These are phyloP conservation scores for Selaginella moellendorffii DNA, from an alignment of 75 land plant species.

Conservation along the genomic window DNA sequence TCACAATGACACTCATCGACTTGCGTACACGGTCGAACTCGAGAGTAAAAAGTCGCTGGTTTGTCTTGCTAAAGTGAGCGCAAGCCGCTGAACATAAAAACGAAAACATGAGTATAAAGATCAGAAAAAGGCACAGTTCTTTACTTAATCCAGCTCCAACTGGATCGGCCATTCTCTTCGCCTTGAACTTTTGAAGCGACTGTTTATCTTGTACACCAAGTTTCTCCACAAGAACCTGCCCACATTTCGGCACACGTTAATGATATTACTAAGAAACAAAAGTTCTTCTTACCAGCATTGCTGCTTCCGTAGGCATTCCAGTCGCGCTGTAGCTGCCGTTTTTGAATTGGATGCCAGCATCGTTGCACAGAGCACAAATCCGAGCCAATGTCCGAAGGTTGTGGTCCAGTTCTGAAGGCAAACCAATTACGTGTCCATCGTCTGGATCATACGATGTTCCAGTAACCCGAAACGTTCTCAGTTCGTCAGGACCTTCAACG, in stretches of 20 bases:
- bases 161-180: conserved; percentile 5
- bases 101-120: too few relatives aligned
- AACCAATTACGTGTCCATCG: conserved; percentile 57
- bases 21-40: conserved; percentile 1
- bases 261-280: background rate
- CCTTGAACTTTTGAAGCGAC: background rate
- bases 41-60: conserved; percentile 16
- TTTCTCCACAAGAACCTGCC: conserved; percentile 86
- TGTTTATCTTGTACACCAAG: conserved; percentile 38
- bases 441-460: conserved; percentile 59
- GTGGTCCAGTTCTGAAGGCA: conserved; percentile 30
- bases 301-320: conserved; percentile 91
- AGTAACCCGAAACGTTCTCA: conserved; percentile 41
- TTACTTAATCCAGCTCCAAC: background rate
- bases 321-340: conserved; percentile 32
- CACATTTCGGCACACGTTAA: background rate
- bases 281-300: conserved; percentile 40
- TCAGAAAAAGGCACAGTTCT: too few relatives aligned
- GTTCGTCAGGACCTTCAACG: conserved; percentile 17
- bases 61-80: background rate
- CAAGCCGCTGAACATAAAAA: conserved; percentile 17
- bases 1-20: conserved; percentile 9
- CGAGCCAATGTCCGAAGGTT: conserved; percentile 62
- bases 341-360: conserved; percentile 40
- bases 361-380: conserved; percentile 70